Percentiles rank a stretch among this genome's conserved stretches.
Conservation (phyloP, 1,284 basidiomycete genomes). For the Inonotus hispidus region DNA sequence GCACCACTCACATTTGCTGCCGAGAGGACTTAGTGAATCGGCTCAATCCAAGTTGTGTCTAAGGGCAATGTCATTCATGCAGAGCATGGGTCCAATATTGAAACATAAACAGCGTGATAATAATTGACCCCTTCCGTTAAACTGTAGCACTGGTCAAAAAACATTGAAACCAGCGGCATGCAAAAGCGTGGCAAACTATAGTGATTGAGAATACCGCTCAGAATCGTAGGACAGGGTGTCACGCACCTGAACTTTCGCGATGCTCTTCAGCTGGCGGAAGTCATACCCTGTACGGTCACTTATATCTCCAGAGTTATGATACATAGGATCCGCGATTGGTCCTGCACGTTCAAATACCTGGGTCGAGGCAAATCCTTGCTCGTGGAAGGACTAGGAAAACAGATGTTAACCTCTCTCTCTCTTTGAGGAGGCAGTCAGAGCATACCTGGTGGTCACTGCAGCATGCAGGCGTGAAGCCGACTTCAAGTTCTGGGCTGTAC, state of each 20-base stretch:
- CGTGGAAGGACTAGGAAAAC: conserved; percentile 60
- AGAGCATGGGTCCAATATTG: too few species aligned
- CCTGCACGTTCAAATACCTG: conserved; percentile 82
- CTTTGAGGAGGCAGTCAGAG: not conserved
- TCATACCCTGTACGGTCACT: conserved; percentile 75
- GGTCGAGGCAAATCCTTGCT: conserved; percentile 77
- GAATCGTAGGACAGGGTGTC: not conserved
- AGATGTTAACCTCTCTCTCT: not conserved
- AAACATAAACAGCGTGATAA: too few species aligned
- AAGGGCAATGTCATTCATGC: too few species aligned
- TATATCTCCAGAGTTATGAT: conserved; percentile 79
- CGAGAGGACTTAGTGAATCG: too few species aligned
- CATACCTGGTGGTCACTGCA: conserved; percentile 81
- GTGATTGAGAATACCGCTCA: not conserved
- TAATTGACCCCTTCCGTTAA: too few species aligned
- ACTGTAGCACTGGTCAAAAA: not conserved
- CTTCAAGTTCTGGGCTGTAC: conserved; percentile 77
- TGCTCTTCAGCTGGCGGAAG: conserved; percentile 70
- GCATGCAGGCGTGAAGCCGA: conserved; percentile 75
- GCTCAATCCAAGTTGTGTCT: too few species aligned
- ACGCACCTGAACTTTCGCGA: conserved; percentile 79
- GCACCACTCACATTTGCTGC: too few species aligned
- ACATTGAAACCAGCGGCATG: conserved; percentile 23
- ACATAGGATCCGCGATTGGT: conserved; percentile 80
- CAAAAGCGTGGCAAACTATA: conserved; percentile 23